Evolutionary conservation across 768 basidiomycete genomes (phyloP), one percentile per base, ranked within the genome.

Genomic region (Podaxis sp.): DNA sequence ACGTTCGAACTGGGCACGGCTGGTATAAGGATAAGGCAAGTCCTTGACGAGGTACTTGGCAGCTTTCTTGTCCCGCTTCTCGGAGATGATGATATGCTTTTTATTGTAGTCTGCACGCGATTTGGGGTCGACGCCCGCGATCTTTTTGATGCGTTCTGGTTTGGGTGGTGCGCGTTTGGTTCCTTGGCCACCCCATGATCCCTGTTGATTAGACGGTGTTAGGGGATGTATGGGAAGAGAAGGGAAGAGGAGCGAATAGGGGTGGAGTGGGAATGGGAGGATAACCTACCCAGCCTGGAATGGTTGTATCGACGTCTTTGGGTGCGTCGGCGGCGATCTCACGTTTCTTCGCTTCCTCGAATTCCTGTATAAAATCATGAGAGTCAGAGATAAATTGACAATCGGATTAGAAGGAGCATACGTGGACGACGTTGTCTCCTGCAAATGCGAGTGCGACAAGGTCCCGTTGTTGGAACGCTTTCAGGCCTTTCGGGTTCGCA

Each of bases 361-460:
- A 99, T 59, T 91, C 89, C 93, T 96, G 68, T 3, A 51, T 15
- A 26, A 44, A 26, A 26, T 15, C 44, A 67, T 26, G 55, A 17
- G 22, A 24, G 28, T 33, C 8, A 52, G 22, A 11, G 38, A 2
- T 17, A 28, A 57, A 52, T 28, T 19, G 19, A 6, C 33, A 62
- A 2, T 13, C 15, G 63, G 22, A 59, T 12, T 9, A 13, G 9
- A 28, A 22, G 8, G 19, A 24, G 70, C 87, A 38, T 69, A 94
- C 94, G 76, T 91, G 87, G 5, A 97, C 87, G 36, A 99, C 96
- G 66, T 99, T 93, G 74, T 99, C 97, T 2, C 95, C 96, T 1
- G 96, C 96, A 77, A 99, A 99, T 0, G 97, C 97, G 59, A 87
- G 87, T 1, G 95, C 92, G 12, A 99, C 95, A 12, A 99, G 80